A percentile compares a stretch with the other conserved stretches of the same genome.
phyloP scores from a whole-genome alignment of 176 grass and related monocot species.

The Tuctoria greenei region DNA sequence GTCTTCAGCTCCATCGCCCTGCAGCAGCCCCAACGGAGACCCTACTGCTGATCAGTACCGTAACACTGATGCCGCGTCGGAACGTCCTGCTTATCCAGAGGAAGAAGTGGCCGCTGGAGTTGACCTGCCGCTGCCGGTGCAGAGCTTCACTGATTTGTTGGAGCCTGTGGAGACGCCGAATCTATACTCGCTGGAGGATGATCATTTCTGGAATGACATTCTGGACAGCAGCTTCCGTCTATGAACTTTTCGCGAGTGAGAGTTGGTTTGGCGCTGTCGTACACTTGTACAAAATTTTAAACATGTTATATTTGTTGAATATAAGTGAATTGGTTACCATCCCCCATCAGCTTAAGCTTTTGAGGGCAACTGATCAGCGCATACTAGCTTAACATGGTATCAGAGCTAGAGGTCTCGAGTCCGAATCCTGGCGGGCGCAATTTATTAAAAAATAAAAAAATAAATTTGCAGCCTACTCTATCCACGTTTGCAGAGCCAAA shows the following conservation, averaged over 20 bases:
- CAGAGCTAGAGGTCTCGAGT: too few species aligned
- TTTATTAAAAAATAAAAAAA: too few species aligned
- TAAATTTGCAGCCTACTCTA: too few species aligned
- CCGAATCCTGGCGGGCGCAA: too few species aligned
- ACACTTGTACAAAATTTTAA: constrained; percentile 5
- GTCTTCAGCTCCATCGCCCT: background rate
- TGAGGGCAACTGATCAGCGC: too few species aligned
- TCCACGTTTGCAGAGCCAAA: too few species aligned
- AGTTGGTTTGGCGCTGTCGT: background rate
- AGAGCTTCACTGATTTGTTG: constrained; percentile 27
- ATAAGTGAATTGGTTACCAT: too few species aligned
- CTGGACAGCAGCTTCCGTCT: constrained; percentile 29
- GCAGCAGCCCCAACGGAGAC: background rate
- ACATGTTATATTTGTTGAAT: too few species aligned
- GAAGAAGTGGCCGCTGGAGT: background rate
- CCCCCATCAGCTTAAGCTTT: too few species aligned
- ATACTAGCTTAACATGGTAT: too few species aligned
- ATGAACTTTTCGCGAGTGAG: background rate
- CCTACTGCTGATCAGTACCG: background rate
- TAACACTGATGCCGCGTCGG: background rate
- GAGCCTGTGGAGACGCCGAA: constrained; percentile 27
- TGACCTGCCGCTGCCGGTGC: background rate
- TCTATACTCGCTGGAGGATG: constrained; percentile 44
- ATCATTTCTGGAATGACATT: constrained; percentile 44
- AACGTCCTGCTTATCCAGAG: background rate